Conservation (phyloP, 345 rosid species). For the Syzygium oleosum region DNA sequence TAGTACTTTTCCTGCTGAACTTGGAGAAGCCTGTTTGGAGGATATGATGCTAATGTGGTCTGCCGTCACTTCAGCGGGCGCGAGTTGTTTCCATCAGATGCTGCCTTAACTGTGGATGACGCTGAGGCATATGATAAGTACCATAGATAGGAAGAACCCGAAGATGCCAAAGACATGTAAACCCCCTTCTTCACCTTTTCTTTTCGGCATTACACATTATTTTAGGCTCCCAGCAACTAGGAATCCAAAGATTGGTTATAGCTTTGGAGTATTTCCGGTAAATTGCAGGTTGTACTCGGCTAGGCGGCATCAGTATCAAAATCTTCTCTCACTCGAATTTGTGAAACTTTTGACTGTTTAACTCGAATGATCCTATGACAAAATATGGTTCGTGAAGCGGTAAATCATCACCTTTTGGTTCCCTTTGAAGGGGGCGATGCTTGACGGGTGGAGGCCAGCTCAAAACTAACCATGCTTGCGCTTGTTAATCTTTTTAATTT, state of each 20-base stretch:
- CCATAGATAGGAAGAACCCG: constrained; percentile 66
- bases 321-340: too few relatives aligned
- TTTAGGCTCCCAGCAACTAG: background rate
- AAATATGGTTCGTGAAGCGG: too few relatives aligned
- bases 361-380: too few relatives aligned
- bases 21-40: background rate
- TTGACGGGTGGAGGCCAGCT: too few relatives aligned
- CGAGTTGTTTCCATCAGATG: constrained; percentile 80
- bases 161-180: constrained; percentile 38
- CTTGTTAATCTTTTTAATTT: background rate
- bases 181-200: background rate
- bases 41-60: background rate
- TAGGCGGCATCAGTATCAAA: too few relatives aligned
- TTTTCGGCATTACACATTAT: background rate
- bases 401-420: too few relatives aligned
- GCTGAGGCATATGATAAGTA: constrained; percentile 82
- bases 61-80: constrained; percentile 59
- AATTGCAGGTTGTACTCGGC: too few relatives aligned
- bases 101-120: constrained; percentile 89
- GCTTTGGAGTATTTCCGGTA: too few relatives aligned
- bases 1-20: background rate
- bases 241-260: background rate
- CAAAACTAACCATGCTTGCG: too few relatives aligned
- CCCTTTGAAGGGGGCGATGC: too few relatives aligned
- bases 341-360: too few relatives aligned